Evolutionary conservation across 2,329 filamentous ascomycete species (phyloP).

Genomic region (Aspergillus sp.): DNA sequence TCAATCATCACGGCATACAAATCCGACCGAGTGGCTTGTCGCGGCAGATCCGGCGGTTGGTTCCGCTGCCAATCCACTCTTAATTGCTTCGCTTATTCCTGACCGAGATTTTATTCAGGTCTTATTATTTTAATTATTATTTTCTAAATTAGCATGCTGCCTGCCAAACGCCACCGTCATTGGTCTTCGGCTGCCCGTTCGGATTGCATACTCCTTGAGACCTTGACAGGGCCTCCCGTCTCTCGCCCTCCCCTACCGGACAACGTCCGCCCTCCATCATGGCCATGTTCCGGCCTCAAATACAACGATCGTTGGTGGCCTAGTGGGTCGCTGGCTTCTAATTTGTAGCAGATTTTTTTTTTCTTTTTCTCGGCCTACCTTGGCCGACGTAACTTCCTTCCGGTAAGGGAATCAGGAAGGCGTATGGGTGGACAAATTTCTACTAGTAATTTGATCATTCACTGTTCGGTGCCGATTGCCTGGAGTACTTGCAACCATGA

Average conservation of each 20-base stretch:
- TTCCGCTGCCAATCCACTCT: slow-evolving; percentile 5
- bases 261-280: slow-evolving; percentile 19
- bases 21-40: background rate
- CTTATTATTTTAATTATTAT: background rate
- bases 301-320: background rate
- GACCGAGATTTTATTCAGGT: background rate
- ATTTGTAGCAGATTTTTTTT: background rate
- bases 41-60: slow-evolving; percentile 4
- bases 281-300: background rate
- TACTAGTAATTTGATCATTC: background rate
- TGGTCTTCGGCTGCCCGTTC: no score
- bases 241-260: slow-evolving; percentile 9
- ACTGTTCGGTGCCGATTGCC: background rate
- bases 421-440: background rate
- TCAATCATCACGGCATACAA: background rate
- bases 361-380: background rate
- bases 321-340: background rate
- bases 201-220: background rate
- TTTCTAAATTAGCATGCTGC: background rate
- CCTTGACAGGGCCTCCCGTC: background rate
- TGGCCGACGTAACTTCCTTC: background rate
- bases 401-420: slow-evolving; percentile 14
- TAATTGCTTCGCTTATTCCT: background rate
- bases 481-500: slow-evolving; percentile 10
- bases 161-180: no score